Percentiles rank a stretch among this genome's conserved stretches.
Evolutionary conservation across 2,329 filamentous ascomycete genomes (phyloP).

Genomic region (Seiridium unicorne): DNA sequence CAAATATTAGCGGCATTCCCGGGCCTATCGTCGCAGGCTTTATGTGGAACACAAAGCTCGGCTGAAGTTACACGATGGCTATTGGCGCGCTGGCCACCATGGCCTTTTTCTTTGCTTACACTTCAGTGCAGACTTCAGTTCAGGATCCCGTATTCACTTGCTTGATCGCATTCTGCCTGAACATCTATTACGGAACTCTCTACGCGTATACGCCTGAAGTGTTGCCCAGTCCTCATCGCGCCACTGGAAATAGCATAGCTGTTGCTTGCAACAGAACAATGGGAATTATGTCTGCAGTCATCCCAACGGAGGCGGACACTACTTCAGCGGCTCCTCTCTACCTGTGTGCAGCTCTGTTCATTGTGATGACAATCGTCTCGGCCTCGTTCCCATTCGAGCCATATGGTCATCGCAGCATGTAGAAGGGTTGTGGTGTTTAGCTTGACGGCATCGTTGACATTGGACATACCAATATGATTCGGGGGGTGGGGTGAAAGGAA

Average conservation of each 20-base stretch:
- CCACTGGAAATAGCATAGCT: conserved; percentile 72
- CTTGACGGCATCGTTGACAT: too few relatives aligned
- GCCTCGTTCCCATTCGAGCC: conserved; percentile 65
- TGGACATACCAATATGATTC: too few relatives aligned
- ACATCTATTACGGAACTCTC: conserved; percentile 70
- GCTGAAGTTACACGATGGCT: conserved; percentile 64
- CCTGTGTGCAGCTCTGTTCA: conserved; percentile 52
- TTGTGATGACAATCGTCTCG: conserved; percentile 37
- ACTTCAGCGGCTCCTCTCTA: conserved; percentile 62
- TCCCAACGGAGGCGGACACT: conserved; percentile 61
- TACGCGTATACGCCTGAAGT: conserved; percentile 63
- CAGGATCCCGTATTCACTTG: conserved; percentile 69
- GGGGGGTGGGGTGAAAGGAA: too few relatives aligned
- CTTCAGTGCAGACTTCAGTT: conserved; percentile 57
- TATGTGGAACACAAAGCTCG: conserved; percentile 60
- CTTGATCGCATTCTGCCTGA: conserved; percentile 63
- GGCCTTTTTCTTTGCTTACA: conserved; percentile 74
- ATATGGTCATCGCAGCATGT: conserved; percentile 49
- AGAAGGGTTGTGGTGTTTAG: not conserved
- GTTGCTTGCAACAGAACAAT: conserved; percentile 71
- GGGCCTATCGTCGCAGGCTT: conserved; percentile 68
- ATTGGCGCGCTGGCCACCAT: conserved; percentile 67
- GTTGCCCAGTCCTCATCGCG: conserved; percentile 66
- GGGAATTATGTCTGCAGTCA: conserved; percentile 69
- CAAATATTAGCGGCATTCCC: conserved; percentile 64